Conservation (phyloP, 129 eudicot species). For the Lactuca sativa region DNA sequence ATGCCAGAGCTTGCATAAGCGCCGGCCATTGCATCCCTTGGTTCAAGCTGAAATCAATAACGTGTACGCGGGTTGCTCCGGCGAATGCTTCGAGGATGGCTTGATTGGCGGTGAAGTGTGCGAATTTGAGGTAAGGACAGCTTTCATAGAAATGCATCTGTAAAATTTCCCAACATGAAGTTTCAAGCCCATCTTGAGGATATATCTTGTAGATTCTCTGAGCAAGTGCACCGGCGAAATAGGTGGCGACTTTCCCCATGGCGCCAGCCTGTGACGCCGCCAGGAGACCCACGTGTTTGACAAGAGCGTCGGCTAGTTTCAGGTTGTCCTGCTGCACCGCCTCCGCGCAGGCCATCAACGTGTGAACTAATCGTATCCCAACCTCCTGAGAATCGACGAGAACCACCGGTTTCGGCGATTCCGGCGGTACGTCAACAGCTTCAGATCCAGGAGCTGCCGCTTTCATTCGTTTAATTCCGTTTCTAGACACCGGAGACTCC, state of each 20-base stretch:
- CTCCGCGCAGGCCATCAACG: constrained; percentile 79
- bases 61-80: constrained; percentile 57
- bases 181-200: constrained; percentile 44
- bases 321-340: constrained; percentile 57
- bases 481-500: not conserved
- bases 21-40: constrained; percentile 98
- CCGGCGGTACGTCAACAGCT: constrained; percentile 6
- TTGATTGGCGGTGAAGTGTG: constrained; percentile 88
- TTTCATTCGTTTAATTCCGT: constrained; percentile 45
- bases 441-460: constrained; percentile 40
- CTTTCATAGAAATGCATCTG: constrained; percentile 88
- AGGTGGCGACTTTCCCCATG: constrained; percentile 74
- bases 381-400: constrained; percentile 81
- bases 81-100: constrained; percentile 81
- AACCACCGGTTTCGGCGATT: constrained; percentile 55
- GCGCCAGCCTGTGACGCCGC: constrained; percentile 70
- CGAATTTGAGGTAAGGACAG: constrained; percentile 77
- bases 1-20: constrained; percentile 75
- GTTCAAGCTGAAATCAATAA: constrained; percentile 72
- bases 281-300: constrained; percentile 50
- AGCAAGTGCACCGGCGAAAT: constrained; percentile 72
- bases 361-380: constrained; percentile 74
- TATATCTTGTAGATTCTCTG: constrained; percentile 62
- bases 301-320: constrained; percentile 59
- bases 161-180: constrained; percentile 51